Evolutionary conservation across 495 filamentous ascomycete genomes (phyloP).

Genomic region (Lasiosphaeriaceae sp.): DNA sequence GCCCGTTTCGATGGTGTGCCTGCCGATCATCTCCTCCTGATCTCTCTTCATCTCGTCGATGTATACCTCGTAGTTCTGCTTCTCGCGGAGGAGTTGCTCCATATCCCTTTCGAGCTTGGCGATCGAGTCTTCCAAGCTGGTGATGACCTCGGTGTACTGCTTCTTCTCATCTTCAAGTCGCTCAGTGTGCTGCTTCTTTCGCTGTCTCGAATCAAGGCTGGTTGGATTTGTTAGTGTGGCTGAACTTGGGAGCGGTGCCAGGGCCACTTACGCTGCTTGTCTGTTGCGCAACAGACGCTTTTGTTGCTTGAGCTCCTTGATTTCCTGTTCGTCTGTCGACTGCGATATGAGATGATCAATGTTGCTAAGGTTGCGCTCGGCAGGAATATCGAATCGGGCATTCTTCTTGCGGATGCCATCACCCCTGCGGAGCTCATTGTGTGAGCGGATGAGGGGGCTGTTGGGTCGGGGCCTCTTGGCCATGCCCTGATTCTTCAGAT

Average conservation of each 20-base stretch:
- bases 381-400: constrained; percentile 94
- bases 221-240: constrained; percentile 31
- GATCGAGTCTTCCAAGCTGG: constrained; percentile 75
- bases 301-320: constrained; percentile 98
- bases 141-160: constrained; percentile 69
- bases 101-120: constrained; percentile 62
- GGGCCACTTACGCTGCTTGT: constrained; percentile 80
- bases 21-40: constrained; percentile 85
- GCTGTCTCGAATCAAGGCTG: constrained; percentile 91
- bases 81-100: constrained; percentile 61
- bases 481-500: constrained; percentile 58
- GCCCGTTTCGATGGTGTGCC: constrained; percentile 88
- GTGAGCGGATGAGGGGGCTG: constrained; percentile 72
- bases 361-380: constrained; percentile 87
- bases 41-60: constrained; percentile 74
- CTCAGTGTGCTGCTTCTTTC: constrained; percentile 98
- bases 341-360: constrained; percentile 90
- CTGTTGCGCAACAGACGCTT: constrained; percentile 93
- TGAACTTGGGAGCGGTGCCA: constrained; percentile 14
- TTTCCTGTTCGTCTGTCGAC: constrained; percentile 85
- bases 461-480: constrained; percentile 65
- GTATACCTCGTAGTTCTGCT: constrained; percentile 68
- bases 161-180: constrained; percentile 97
- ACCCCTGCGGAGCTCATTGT: constrained; percentile 74
- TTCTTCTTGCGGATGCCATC: constrained; percentile 99